Percentiles rank a stretch among this genome's conserved stretches.
phyloP scores from a whole-genome alignment of 805 yeast species.

The Ogataea paraovalis region DNA sequence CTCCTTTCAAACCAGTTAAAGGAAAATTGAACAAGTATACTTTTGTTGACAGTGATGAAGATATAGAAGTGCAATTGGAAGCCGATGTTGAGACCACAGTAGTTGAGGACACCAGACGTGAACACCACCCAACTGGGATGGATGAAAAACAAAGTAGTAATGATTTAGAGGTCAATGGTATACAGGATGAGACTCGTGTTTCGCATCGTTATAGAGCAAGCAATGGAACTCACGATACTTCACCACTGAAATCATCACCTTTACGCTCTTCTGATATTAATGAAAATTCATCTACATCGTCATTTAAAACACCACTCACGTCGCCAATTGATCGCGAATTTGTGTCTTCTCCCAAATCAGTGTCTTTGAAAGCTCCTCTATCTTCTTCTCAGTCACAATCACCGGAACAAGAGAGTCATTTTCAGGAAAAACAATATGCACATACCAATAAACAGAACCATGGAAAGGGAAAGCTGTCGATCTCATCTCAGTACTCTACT shows the following conservation, averaged over 20 bases:
- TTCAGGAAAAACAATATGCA: neutral
- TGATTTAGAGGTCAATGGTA: neutral
- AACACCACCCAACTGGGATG: too few relatives aligned
- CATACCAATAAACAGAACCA: neutral
- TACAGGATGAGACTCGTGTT: neutral
- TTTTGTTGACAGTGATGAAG: conserved; percentile 26
- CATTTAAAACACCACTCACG: neutral
- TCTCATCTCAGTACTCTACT: conserved; percentile 13
- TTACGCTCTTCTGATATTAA: neutral
- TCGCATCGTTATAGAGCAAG: neutral
- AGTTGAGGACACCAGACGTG: neutral
- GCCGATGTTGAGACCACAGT: conserved; percentile 6
- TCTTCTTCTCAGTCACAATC: neutral
- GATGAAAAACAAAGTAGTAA: too few relatives aligned
- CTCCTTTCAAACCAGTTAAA: conserved; percentile 14
- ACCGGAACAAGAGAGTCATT: neutral
- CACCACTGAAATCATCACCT: neutral
- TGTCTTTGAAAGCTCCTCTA: neutral
- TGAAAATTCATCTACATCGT: neutral
- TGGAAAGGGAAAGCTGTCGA: conserved; percentile 2
- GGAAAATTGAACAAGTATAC: conserved; percentile 26
- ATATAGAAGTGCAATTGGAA: conserved; percentile 7
- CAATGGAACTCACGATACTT: neutral
- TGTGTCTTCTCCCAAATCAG: neutral
- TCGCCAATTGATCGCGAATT: neutral